phyloP scores from a whole-genome alignment of 352 stramenopile species.

The Phytophthora pini region DNA sequence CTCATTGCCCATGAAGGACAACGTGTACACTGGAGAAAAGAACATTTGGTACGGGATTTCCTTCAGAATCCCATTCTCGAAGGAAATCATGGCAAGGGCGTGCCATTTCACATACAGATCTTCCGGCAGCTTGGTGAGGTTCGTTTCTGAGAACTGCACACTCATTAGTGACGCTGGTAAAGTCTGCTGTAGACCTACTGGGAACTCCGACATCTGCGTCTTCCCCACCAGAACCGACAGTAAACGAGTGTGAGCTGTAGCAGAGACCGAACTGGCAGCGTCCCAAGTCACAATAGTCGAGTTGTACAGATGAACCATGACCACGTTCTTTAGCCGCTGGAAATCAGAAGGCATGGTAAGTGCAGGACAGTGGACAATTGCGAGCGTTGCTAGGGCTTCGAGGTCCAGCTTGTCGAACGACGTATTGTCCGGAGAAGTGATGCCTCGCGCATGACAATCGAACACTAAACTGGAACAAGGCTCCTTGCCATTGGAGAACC shows the following conservation, averaged over 20 bases:
- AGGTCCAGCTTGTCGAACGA: conserved; percentile 28
- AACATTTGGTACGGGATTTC: conserved; percentile 32
- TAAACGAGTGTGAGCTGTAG: conserved; percentile 12
- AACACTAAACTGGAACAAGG: conserved; percentile 30
- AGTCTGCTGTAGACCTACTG: conserved; percentile 13
- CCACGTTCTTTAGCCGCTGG: conserved; percentile 9
- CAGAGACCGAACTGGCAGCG: conserved; percentile 17
- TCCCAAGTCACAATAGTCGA: conserved; percentile 27
- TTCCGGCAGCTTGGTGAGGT: conserved; percentile 13
- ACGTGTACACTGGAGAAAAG: conserved; percentile 11
- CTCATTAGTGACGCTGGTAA: conserved; percentile 13
- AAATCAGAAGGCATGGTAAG: conserved; percentile 18
- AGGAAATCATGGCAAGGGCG: conserved; percentile 7
- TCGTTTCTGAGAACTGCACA: conserved; percentile 31
- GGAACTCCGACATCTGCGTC: conserved; percentile 19
- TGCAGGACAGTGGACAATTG: conserved; percentile 18
- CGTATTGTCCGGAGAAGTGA: conserved; percentile 4
- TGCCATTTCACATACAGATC: conserved; percentile 24
- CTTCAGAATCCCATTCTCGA: conserved; percentile 26
- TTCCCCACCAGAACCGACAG: conserved; percentile 17
- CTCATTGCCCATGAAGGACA: conserved; percentile 20
- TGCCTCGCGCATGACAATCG: conserved; percentile 15
- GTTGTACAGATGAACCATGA: conserved; percentile 25
- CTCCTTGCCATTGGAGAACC: conserved; percentile 32
- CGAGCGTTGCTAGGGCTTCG: conserved; percentile 6